Evolutionary conservation across 2,329 filamentous ascomycete genomes (phyloP).

Genomic region (Clonostachys byssicola): DNA sequence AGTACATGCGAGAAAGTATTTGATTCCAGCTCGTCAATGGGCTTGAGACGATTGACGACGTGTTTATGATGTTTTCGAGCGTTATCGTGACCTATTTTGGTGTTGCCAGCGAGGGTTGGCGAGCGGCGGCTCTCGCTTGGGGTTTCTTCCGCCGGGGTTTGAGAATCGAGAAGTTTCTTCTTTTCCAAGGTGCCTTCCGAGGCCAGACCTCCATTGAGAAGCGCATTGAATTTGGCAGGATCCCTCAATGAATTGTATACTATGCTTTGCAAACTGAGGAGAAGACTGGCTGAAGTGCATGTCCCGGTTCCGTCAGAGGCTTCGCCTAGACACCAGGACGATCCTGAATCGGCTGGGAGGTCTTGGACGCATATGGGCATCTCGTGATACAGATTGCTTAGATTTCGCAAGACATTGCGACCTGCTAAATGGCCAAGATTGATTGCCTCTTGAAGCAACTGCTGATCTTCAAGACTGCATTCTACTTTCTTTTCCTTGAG

Average conservation of each 20-base stretch:
- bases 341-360: conserved; percentile 58
- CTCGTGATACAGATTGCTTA: conserved; percentile 69
- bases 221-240: conserved; percentile 35
- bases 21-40: conserved; percentile 10
- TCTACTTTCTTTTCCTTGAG: conserved; percentile 55
- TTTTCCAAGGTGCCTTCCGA: conserved; percentile 31
- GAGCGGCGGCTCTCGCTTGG: conserved; percentile 5
- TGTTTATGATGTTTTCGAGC: conserved; percentile 22
- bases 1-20: conserved; percentile 39
- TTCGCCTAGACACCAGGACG: conserved; percentile 65
- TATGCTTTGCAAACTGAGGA: conserved; percentile 47
- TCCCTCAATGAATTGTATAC: conserved; percentile 39
- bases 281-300: conserved; percentile 40
- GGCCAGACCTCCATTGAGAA: conserved; percentile 41
- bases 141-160: conserved; percentile 1
- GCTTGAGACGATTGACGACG: conserved; percentile 14
- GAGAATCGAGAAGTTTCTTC: conserved; percentile 16
- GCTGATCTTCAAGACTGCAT: conserved; percentile 57
- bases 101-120: conserved; percentile 32
- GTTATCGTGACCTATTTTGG: conserved; percentile 32
- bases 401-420: conserved; percentile 57
- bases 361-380: conserved; percentile 68
- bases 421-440: conserved; percentile 56
- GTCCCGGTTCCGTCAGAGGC: conserved; percentile 33
- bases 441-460: conserved; percentile 61